These are phyloP conservation scores for Acanthamoeba polyphaga DNA, from an alignment of 208 protist species.

Conservation along the genomic window DNA sequence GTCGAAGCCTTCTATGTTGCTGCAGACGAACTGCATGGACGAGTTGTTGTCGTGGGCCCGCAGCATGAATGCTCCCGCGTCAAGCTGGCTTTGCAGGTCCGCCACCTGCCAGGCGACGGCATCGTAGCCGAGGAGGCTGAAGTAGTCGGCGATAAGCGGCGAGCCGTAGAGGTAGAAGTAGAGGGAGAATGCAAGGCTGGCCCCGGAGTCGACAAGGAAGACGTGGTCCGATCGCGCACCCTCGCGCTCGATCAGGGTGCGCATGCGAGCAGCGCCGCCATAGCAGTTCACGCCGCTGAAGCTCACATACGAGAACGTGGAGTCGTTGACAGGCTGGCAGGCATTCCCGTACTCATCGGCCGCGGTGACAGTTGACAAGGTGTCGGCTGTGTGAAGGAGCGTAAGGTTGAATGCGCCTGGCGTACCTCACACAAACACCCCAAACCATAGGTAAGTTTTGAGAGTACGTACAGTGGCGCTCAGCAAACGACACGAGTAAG, in stretches of 20 bases:
- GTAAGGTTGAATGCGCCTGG: constrained; percentile 27
- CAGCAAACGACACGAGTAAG: no score
- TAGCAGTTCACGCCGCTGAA: background rate
- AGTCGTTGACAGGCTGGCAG: background rate
- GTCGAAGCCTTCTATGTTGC: background rate
- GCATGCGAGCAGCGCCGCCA: constrained; percentile 26
- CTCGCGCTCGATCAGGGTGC: constrained; percentile 30
- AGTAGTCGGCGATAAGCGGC: constrained; percentile 23
- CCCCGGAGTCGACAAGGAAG: constrained; percentile 35
- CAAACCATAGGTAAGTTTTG: no score
- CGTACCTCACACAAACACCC: background rate
- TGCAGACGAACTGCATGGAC: background rate
- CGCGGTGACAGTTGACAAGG: background rate
- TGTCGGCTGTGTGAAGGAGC: constrained; percentile 55
- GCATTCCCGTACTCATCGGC: background rate
- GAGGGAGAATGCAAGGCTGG: background rate
- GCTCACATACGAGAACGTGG: background rate
- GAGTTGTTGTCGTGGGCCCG: background rate
- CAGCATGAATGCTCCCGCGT: background rate
- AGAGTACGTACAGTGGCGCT: no score
- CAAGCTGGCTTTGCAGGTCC: background rate
- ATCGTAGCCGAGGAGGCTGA: constrained; percentile 35
- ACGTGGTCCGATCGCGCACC: background rate
- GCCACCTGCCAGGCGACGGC: background rate
- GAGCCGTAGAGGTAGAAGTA: constrained; percentile 41